Evolutionary conservation across 1,284 basidiomycete genomes (phyloP).

Genomic region (Trichosporon sp.): DNA sequence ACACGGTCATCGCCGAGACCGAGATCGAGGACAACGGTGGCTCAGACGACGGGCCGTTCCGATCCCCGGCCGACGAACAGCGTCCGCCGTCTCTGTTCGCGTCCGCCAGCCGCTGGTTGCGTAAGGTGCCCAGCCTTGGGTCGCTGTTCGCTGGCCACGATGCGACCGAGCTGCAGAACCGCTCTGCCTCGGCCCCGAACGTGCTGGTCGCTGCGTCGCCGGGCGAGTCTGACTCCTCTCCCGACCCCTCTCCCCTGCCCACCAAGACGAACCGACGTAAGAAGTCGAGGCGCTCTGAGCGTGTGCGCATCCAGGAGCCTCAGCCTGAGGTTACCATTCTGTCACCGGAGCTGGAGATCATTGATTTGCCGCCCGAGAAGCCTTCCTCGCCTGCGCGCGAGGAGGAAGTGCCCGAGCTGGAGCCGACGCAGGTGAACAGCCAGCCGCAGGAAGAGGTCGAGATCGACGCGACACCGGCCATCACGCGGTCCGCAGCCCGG

Average conservation of each 20-base stretch:
- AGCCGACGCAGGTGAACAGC: background rate
- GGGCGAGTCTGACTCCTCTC: background rate
- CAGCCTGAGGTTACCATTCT: background rate
- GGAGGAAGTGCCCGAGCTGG: background rate
- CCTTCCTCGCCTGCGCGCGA: background rate
- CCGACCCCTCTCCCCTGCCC: background rate
- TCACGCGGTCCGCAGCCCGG: conserved; percentile 13
- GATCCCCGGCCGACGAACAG: background rate
- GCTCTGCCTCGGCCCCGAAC: background rate
- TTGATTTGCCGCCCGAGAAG: background rate
- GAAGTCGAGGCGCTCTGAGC: background rate
- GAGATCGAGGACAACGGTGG: conserved; percentile 21
- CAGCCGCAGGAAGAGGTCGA: background rate
- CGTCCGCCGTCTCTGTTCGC: conserved; percentile 19
- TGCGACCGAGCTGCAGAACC: background rate
- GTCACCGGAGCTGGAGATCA: background rate
- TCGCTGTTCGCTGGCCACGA: conserved; percentile 4
- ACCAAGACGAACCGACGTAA: background rate
- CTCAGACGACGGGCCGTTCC: background rate
- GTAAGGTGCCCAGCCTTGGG: conserved; percentile 17
- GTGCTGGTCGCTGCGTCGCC: background rate
- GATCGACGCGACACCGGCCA: background rate
- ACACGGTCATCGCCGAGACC: conserved; percentile 14
- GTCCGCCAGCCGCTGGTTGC: conserved; percentile 31
- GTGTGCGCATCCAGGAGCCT: background rate